phyloP scores from a whole-genome alignment of 371 early-diverging fungal species.

The Gilbertella persicaria region DNA sequence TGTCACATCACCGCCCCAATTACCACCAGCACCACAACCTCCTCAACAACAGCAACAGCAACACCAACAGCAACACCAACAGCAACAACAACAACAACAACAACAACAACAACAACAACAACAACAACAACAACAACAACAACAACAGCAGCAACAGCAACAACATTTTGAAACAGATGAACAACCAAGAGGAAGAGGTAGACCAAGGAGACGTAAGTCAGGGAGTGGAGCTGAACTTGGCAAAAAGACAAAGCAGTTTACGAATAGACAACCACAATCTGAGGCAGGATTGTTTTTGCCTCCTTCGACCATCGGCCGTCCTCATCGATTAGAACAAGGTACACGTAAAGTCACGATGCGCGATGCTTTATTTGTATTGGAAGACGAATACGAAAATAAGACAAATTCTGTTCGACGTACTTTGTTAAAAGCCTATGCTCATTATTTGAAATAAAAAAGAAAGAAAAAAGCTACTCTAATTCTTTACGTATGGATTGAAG shows the following conservation, averaged over 20 bases:
- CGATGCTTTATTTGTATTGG: slow-evolving; percentile 74
- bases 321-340: slow-evolving; percentile 39
- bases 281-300: slow-evolving; percentile 34
- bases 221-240: slow-evolving; percentile 19
- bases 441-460: slow-evolving; percentile 43
- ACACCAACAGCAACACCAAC: slow-evolving; percentile 4
- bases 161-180: slow-evolving; percentile 21
- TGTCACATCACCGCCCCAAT: slow-evolving; percentile 7
- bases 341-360: slow-evolving; percentile 64
- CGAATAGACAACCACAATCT: slow-evolving; percentile 10
- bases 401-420: slow-evolving; percentile 56
- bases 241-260: slow-evolving; percentile 13
- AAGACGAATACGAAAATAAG: slow-evolving; percentile 66
- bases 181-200: slow-evolving; percentile 45
- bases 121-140: slow-evolving; percentile 2
- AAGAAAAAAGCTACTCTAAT: slow-evolving; percentile 12
- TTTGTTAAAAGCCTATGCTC: slow-evolving; percentile 62
- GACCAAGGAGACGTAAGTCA: slow-evolving; percentile 32
- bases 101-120: slow-evolving; percentile 12
- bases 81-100: slow-evolving; percentile 2
- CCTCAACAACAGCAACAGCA: neutral
- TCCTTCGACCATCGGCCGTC: slow-evolving; percentile 41
- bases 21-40: slow-evolving; percentile 11
- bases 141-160: neutral
- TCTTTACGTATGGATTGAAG: slow-evolving; percentile 31